Percentiles rank a stretch among this genome's conserved stretches.
Conservation (phyloP, 2,329 filamentous ascomycete species). For the Lasiodiplodia sp. region DNA sequence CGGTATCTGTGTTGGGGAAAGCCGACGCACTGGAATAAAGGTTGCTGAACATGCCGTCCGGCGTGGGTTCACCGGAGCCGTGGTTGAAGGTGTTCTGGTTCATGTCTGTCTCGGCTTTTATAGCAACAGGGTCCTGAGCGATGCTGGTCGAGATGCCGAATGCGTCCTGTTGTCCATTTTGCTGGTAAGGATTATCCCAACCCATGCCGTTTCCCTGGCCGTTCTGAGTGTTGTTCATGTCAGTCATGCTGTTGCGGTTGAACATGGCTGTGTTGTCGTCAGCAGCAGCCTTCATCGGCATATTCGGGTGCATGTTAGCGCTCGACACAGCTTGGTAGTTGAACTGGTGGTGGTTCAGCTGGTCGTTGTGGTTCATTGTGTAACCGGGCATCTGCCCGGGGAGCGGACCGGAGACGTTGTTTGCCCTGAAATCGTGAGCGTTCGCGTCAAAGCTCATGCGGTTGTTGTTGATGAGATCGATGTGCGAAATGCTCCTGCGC, state of each 20-base stretch:
- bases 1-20: slow-evolving; percentile 48
- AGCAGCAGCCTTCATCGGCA: slow-evolving; percentile 45
- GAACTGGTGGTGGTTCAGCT: slow-evolving; percentile 35
- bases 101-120: slow-evolving; percentile 54
- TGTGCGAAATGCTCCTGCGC: slow-evolving; percentile 36
- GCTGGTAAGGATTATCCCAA: slow-evolving; percentile 55
- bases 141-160: slow-evolving; percentile 56
- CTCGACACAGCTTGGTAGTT: slow-evolving; percentile 43
- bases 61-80: slow-evolving; percentile 52
- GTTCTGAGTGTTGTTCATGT: slow-evolving; percentile 45
- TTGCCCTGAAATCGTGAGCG: slow-evolving; percentile 44
- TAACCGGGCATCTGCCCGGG: slow-evolving; percentile 32
- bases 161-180: slow-evolving; percentile 52
- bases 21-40: slow-evolving; percentile 55
- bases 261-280: slow-evolving; percentile 41
- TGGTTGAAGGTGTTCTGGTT: slow-evolving; percentile 48
- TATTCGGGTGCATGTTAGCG: slow-evolving; percentile 45
- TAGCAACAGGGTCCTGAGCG: slow-evolving; percentile 52
- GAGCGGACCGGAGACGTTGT: slow-evolving; percentile 33
- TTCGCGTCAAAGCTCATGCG: slow-evolving; percentile 32
- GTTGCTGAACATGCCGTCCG: slow-evolving; percentile 58
- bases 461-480: slow-evolving; percentile 29
- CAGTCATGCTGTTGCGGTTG: slow-evolving; percentile 45
- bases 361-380: slow-evolving; percentile 27
- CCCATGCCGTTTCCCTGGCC: slow-evolving; percentile 50